Percentiles rank a stretch among this genome's conserved stretches.
These are phyloP conservation scores for Coemansia sp. DNA, from an alignment of 192 early-diverging fungal genomes.

Conservation along the genomic window DNA sequence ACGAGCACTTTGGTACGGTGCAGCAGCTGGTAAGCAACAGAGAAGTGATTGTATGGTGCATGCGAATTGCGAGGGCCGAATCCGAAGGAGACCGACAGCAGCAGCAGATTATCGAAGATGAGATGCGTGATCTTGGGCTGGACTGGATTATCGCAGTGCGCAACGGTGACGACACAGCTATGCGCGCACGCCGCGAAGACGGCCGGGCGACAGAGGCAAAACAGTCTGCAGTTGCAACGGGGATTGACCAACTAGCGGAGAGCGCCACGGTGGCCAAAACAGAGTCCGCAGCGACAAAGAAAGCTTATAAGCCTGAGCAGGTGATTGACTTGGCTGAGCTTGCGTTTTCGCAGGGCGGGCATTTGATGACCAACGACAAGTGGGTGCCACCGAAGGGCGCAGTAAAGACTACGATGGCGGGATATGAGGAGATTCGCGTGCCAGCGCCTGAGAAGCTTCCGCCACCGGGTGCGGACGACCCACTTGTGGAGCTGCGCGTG, in stretches of 20 bases:
- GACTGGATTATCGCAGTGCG: slow-evolving; percentile 72
- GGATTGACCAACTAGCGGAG: slow-evolving; percentile 5
- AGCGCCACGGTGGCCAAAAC: neutral
- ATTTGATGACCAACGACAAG: slow-evolving; percentile 97
- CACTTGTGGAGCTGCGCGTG: slow-evolving; percentile 59
- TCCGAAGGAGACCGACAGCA: slow-evolving; percentile 57
- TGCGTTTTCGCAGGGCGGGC: slow-evolving; percentile 88
- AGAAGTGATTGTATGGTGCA: slow-evolving; percentile 90
- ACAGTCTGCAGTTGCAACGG: slow-evolving; percentile 12
- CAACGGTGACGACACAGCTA: slow-evolving; percentile 9
- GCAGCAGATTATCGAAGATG: slow-evolving; percentile 56
- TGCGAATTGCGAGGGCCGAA: slow-evolving; percentile 74
- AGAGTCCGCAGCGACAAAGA: slow-evolving; percentile 1
- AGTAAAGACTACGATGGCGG: slow-evolving; percentile 81
- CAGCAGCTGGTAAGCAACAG: slow-evolving; percentile 84
- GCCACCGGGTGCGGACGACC: slow-evolving; percentile 65
- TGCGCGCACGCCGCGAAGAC: neutral
- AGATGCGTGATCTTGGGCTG: slow-evolving; percentile 70
- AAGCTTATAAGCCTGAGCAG: slow-evolving; percentile 23
- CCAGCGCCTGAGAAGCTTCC: slow-evolving; percentile 74
- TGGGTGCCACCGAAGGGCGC: slow-evolving; percentile 90
- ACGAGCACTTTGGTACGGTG: slow-evolving; percentile 93
- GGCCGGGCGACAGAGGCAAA: neutral
- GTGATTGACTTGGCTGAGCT: slow-evolving; percentile 77
- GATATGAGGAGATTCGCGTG: slow-evolving; percentile 94